Conservation (phyloP, 2,329 filamentous ascomycete genomes). For the Neurospora crassa region DNA sequence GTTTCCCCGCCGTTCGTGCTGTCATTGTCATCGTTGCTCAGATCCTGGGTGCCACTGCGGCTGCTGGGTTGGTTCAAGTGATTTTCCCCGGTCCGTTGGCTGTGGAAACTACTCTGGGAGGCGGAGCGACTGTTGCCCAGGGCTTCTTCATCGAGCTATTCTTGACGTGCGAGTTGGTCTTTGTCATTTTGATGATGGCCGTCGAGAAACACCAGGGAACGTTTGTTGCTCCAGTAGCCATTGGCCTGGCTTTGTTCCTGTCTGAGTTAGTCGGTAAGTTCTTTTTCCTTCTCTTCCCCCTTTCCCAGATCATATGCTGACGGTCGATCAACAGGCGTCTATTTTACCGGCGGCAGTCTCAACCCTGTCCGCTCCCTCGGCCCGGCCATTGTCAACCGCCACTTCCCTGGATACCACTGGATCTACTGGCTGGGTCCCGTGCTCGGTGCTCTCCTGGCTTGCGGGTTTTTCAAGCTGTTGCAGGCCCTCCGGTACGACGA, state of each 20-base stretch:
- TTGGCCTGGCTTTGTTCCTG: constrained; percentile 57
- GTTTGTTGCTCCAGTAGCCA: constrained; percentile 55
- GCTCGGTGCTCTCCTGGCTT: constrained; percentile 32
- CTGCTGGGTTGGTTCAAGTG: constrained; percentile 43
- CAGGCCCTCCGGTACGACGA: constrained; percentile 15
- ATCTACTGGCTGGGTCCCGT: constrained; percentile 37
- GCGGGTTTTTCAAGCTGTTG: constrained; percentile 18
- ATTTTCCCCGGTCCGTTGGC: constrained; percentile 42
- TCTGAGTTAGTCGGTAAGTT: constrained; percentile 26
- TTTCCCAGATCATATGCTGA: constrained; percentile 18
- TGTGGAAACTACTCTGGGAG: constrained; percentile 37
- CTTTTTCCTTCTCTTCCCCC: neutral
- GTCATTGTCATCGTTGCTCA: constrained; percentile 40
- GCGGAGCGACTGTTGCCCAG: constrained; percentile 35
- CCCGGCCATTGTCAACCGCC: constrained; percentile 28
- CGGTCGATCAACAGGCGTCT: constrained; percentile 21
- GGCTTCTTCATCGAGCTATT: constrained; percentile 55
- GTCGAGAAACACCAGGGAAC: constrained; percentile 59
- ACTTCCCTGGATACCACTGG: constrained; percentile 31
- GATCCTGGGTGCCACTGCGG: constrained; percentile 42
- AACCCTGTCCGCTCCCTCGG: constrained; percentile 36
- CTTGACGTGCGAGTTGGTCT: constrained; percentile 47
- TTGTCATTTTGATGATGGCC: constrained; percentile 55
- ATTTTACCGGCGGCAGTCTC: constrained; percentile 31
- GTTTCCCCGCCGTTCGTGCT: constrained; percentile 35